Evolutionary conservation across 345 rosid species (phyloP).

Genomic region (Gossypium australe): DNA sequence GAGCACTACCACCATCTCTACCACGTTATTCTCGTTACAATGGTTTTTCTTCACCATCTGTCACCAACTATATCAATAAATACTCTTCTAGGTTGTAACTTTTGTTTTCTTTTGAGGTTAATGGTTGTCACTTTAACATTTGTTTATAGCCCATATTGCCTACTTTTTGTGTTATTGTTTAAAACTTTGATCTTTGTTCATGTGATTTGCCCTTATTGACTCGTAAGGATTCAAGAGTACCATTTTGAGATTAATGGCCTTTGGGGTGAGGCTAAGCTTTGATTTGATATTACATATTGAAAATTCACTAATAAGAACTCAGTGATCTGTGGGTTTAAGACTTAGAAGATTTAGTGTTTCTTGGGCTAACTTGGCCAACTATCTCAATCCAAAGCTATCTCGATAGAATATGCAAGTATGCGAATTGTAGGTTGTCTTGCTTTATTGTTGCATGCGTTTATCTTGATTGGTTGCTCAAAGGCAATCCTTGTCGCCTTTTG

Average conservation of each 20-base stretch:
- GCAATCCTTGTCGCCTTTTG: background rate
- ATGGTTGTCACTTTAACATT: constrained; percentile 50
- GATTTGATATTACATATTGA: constrained; percentile 1
- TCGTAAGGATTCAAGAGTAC: constrained; percentile 75
- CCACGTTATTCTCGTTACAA: constrained; percentile 81
- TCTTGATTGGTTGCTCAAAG: background rate
- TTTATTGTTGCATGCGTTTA: background rate
- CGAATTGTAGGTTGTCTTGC: background rate
- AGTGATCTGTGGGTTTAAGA: background rate
- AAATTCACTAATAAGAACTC: background rate
- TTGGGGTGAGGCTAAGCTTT: constrained; percentile 96
- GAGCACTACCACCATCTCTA: too few species aligned
- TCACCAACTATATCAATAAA: constrained; percentile 69
- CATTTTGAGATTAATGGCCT: constrained; percentile 98
- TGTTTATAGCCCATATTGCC: constrained; percentile 44
- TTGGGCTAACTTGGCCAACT: background rate
- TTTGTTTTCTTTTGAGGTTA: constrained; percentile 42
- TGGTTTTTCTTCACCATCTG: constrained; percentile 82
- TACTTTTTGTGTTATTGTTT: constrained; percentile 51
- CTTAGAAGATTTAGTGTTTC: background rate
- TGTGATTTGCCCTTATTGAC: constrained; percentile 82
- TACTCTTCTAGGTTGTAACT: constrained; percentile 60
- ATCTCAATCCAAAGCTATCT: background rate
- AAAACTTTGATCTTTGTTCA: constrained; percentile 59
- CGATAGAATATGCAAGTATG: background rate